phyloP scores from a whole-genome alignment of 2,329 filamentous ascomycete species.

The Aureobasidium melanogenum region DNA sequence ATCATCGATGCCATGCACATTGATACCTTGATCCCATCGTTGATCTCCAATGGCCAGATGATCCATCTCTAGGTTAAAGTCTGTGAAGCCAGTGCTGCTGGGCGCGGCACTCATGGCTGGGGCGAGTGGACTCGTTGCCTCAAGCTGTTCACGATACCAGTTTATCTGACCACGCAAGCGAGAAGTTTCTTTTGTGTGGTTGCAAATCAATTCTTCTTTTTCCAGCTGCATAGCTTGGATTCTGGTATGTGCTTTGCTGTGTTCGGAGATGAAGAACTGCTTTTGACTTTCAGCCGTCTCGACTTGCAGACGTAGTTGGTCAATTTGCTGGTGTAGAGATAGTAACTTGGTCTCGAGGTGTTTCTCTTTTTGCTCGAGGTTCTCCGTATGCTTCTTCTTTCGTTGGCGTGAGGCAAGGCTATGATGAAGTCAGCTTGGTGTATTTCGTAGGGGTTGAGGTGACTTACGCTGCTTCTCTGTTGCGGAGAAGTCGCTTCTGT shows the following conservation, averaged over 20 bases:
- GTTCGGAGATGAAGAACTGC: slow-evolving; percentile 53
- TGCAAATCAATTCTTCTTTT: slow-evolving; percentile 83
- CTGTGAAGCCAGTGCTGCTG: slow-evolving; percentile 55
- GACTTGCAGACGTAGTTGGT: slow-evolving; percentile 51
- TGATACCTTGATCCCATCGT: slow-evolving; percentile 73
- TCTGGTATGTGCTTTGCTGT: slow-evolving; percentile 65
- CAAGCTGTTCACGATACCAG: slow-evolving; percentile 65
- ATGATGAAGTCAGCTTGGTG: slow-evolving; percentile 17
- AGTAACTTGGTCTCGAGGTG: slow-evolving; percentile 68
- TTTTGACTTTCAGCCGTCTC: slow-evolving; percentile 23
- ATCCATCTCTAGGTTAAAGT: slow-evolving; percentile 74
- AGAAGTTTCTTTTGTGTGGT: slow-evolving; percentile 81
- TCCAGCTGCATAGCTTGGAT: slow-evolving; percentile 71
- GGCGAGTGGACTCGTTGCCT: slow-evolving; percentile 38
- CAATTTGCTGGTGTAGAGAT: slow-evolving; percentile 69
- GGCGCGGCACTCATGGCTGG: slow-evolving; percentile 39
- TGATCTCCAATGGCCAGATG: slow-evolving; percentile 67
- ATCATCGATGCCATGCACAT: slow-evolving; percentile 49
- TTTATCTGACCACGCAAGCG: slow-evolving; percentile 89
- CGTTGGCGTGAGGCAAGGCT: slow-evolving; percentile 93
- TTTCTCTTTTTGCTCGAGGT: slow-evolving; percentile 96
- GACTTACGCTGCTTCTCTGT: slow-evolving; percentile 87
- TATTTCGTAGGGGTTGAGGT: neutral
- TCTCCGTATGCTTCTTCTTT: slow-evolving; percentile 97
- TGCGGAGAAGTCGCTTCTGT: slow-evolving; percentile 88